phyloP scores from a whole-genome alignment of 176 grass and related monocot genomes.

The Bonia amplexicaulis region DNA sequence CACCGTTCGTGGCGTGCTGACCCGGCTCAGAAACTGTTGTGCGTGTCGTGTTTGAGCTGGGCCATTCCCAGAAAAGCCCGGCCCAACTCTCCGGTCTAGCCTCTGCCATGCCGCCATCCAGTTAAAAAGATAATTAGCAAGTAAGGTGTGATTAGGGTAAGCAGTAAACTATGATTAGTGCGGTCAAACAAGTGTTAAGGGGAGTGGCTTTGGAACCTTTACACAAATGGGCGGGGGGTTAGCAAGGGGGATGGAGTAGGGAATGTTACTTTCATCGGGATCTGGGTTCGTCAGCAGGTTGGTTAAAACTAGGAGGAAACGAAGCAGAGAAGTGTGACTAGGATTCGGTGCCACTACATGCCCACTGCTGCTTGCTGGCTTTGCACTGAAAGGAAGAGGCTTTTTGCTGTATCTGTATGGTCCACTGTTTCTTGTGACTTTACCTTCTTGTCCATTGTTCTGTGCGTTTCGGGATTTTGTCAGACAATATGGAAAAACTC shows the following conservation, averaged over 20 bases:
- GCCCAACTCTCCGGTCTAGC: background rate
- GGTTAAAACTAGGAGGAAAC: conserved; percentile 32
- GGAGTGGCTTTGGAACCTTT: conserved; percentile 36
- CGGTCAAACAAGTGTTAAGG: conserved; percentile 9
- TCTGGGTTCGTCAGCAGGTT: conserved; percentile 38
- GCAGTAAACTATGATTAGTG: conserved; percentile 13
- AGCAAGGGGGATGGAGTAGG: conserved; percentile 7
- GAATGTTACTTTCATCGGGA: conserved; percentile 75
- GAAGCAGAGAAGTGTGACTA: background rate
- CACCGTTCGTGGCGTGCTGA: too few relatives aligned
- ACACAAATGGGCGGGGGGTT: conserved; percentile 51
- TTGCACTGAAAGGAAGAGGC: conserved; percentile 34
- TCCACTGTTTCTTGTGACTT: background rate
- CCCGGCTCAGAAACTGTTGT: too few relatives aligned
- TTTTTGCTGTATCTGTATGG: conserved; percentile 11
- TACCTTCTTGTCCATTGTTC: background rate
- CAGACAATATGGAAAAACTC: conserved; percentile 2
- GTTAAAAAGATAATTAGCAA: background rate
- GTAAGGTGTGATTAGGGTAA: conserved; percentile 18
- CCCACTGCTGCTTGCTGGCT: conserved; percentile 31
- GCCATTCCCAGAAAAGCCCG: too few relatives aligned
- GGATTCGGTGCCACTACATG: conserved; percentile 19
- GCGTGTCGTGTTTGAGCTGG: too few relatives aligned
- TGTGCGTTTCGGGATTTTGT: background rate
- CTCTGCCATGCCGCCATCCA: conserved; percentile 4